Percentiles rank a stretch among this genome's conserved stretches.
Conservation (phyloP, 2,329 filamentous ascomycete species). For the Metarhizium brunneum region DNA sequence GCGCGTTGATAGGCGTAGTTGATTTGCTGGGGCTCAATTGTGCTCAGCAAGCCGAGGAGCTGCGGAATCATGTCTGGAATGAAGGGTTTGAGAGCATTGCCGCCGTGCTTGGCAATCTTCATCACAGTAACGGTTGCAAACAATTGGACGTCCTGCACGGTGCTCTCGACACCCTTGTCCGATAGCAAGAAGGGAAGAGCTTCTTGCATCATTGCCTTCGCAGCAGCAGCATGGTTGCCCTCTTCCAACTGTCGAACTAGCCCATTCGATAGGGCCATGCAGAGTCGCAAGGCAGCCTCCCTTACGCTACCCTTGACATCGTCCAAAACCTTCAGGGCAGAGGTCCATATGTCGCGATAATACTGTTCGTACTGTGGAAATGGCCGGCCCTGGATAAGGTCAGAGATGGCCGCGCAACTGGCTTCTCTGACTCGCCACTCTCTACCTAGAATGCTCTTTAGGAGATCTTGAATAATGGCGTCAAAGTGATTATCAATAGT, state of each 20-base stretch:
- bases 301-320: slow-evolving; percentile 92
- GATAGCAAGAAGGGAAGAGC: slow-evolving; percentile 88
- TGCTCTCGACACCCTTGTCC: slow-evolving; percentile 79
- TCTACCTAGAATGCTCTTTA: slow-evolving; percentile 76
- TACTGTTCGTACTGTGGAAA: slow-evolving; percentile 73
- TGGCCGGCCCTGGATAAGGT: slow-evolving; percentile 74
- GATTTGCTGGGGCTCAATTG: slow-evolving; percentile 78
- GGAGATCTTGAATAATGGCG: slow-evolving; percentile 76
- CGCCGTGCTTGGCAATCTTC: slow-evolving; percentile 82
- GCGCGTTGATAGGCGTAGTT: slow-evolving; percentile 92
- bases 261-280: slow-evolving; percentile 74
- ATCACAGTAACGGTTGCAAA: slow-evolving; percentile 79
- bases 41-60: slow-evolving; percentile 73
- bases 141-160: slow-evolving; percentile 75
- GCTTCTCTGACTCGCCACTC: slow-evolving; percentile 94
- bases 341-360: slow-evolving; percentile 75
- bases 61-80: slow-evolving; percentile 74
- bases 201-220: slow-evolving; percentile 71
- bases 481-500: slow-evolving; percentile 79
- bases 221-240: slow-evolving; percentile 59
- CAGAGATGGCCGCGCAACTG: slow-evolving; percentile 80
- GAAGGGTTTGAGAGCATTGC: slow-evolving; percentile 68
- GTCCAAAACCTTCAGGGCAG: slow-evolving; percentile 84
- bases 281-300: slow-evolving; percentile 69
- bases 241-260: slow-evolving; percentile 80